Base-by-base conservation (phyloP, 2,329 filamentous ascomycete species). In the Paramyrothecium sp. region DNA sequence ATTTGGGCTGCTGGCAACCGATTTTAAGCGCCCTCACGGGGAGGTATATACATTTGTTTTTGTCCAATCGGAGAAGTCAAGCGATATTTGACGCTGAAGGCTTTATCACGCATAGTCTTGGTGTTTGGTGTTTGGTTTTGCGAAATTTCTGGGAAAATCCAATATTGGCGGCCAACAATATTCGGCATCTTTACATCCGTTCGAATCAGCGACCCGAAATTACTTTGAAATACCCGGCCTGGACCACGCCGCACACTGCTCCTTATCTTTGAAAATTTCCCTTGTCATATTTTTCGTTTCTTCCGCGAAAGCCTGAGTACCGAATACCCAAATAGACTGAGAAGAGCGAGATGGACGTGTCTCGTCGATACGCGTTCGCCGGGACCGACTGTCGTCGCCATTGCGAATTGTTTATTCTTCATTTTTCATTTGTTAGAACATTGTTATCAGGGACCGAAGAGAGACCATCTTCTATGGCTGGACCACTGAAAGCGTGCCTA, bases 1-100 rank as follows among this genome's bases (percentile, higher is more conserved):
- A 92, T 93, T 63, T 89, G 90, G 79, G 88, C 89, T 54, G 86
- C 87, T 33, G 85, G 89, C 61, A 87, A 82, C 71, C 81, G 83
- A 63, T 83, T 88, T 66, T 88, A 75, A 73, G 54, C 34, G 56
- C 54, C 20, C 58, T 59, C 56, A 12, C 13, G 5, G 4, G n/a
- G 61, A 30, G 53, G 58, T 55, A 50, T 38, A 44, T 23, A 38
- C 54, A 50, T 44, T 34, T 20, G 47, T 16, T 34, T 26, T 53
- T 12, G 52, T 46, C 65, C 72, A 56, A 71, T 53, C 47, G 20
- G 19, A 64, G 58, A 63, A 61, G 64, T 56, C 58, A 58, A 61
- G 57, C 55, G 62, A 68, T 65, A 64, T 60, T 67, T 64, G 53
- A 66, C 66, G 57, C 26, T 30, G 26, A 30, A 54, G 56, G 48